These are phyloP conservation scores for Malassezia furfur DNA, from an alignment of 1,284 basidiomycete genomes.

Conservation along the genomic window DNA sequence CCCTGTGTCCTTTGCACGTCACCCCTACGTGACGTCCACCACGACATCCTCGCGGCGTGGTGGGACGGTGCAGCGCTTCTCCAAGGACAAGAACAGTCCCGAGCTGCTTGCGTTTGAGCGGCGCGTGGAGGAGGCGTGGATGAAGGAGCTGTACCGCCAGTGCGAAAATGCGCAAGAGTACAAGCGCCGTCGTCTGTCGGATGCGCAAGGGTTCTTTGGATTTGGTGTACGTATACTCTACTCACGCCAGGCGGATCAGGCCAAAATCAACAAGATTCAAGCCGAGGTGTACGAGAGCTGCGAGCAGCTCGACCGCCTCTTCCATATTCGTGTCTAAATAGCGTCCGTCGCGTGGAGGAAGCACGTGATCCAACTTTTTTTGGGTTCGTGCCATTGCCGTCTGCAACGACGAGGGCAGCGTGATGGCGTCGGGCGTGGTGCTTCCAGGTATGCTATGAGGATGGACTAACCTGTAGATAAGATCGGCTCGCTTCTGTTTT, in stretches of 20 bases:
- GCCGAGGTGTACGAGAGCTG: slow-evolving; percentile 38
- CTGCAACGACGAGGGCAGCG: background rate
- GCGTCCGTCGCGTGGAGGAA: background rate
- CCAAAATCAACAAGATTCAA: slow-evolving; percentile 30
- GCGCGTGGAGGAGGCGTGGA: slow-evolving; percentile 17
- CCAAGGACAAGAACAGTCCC: slow-evolving; percentile 27
- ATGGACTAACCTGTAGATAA: slow-evolving; percentile 23
- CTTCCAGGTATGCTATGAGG: background rate
- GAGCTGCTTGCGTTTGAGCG: slow-evolving; percentile 13
- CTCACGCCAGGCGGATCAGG: slow-evolving; percentile 26
- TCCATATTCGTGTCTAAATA: slow-evolving; percentile 10
- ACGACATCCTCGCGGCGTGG: slow-evolving; percentile 21
- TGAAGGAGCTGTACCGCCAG: slow-evolving; percentile 19
- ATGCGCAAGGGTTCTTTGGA: slow-evolving; percentile 18
- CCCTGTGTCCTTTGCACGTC: slow-evolving; percentile 63
- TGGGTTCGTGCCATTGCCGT: background rate
- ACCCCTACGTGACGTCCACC: slow-evolving; percentile 53
- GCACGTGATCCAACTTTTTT: slow-evolving; percentile 14
- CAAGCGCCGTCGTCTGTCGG: slow-evolving; percentile 9
- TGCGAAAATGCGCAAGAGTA: slow-evolving; percentile 17
- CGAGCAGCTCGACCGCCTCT: slow-evolving; percentile 35
- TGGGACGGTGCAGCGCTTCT: slow-evolving; percentile 19
- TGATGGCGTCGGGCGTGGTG: slow-evolving; percentile 1
- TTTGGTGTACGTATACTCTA: slow-evolving; percentile 12
- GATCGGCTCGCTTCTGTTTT: slow-evolving; percentile 81